Evolutionary conservation across 139 green algal species (phyloP).

Genomic region (Tetradesmus obliquus): DNA sequence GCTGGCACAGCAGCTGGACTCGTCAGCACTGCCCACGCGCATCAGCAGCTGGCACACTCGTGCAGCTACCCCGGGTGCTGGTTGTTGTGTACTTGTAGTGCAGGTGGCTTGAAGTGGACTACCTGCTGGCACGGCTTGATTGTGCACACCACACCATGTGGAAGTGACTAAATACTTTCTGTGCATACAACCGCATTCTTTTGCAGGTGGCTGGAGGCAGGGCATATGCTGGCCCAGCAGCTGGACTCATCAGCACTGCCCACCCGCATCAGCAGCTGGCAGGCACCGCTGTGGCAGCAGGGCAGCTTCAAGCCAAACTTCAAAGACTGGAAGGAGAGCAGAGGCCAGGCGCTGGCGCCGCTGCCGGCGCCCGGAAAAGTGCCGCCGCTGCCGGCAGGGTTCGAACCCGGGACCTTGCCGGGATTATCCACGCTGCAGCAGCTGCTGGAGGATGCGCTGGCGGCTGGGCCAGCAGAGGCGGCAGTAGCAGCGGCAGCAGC

Average conservation of each 20-base stretch:
- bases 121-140: neutral
- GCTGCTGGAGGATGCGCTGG: neutral
- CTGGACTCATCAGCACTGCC: neutral
- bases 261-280: constrained; percentile 20
- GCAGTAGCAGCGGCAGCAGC: constrained; percentile 26
- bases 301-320: constrained; percentile 40
- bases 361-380: constrained; percentile 30
- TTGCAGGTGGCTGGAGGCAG: constrained; percentile 27
- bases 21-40: no score
- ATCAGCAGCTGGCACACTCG: neutral
- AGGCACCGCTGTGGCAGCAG: constrained; percentile 36
- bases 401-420: constrained; percentile 26
- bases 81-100: no score
- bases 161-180: no score
- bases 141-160: no score
- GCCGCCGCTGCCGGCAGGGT: constrained; percentile 22
- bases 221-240: constrained; percentile 1
- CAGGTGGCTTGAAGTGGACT: no score
- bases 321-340: neutral
- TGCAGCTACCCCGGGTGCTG: no score
- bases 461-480: neutral
- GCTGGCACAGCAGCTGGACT: neutral
- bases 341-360: constrained; percentile 22
- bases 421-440: neutral
- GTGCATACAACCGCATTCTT: no score